Evolutionary conservation across 129 eudicot genomes (phyloP).

Genomic region (Escallonia rubra): DNA sequence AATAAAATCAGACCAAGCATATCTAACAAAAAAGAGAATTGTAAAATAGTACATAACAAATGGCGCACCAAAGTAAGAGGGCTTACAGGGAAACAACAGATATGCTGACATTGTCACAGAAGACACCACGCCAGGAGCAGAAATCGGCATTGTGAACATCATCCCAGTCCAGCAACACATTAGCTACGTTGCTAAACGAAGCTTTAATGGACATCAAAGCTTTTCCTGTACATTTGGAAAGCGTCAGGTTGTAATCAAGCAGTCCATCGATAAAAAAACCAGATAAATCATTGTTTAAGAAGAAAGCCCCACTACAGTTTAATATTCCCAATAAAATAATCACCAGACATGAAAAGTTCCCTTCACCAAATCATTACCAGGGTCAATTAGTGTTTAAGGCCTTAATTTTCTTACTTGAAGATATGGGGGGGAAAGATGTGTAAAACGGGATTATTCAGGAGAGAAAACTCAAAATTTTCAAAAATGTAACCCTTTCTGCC

Average conservation of each 20-base stretch:
- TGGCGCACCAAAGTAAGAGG: background rate
- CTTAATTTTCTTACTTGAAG: too few relatives aligned
- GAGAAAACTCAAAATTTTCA: too few relatives aligned
- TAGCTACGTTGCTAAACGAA: slow-evolving; percentile 71
- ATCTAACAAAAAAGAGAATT: background rate
- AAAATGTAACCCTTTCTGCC: too few relatives aligned
- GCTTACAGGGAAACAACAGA: slow-evolving; percentile 68
- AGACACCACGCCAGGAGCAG: slow-evolving; percentile 76
- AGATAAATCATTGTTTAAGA: too few relatives aligned
- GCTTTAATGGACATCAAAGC: slow-evolving; percentile 67
- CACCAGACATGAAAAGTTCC: too few relatives aligned
- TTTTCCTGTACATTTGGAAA: slow-evolving; percentile 35
- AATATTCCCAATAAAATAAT: too few relatives aligned
- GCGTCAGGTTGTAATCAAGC: background rate
- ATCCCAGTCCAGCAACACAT: slow-evolving; percentile 73
- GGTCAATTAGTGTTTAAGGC: too few relatives aligned
- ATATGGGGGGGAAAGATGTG: too few relatives aligned
- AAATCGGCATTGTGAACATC: slow-evolving; percentile 61
- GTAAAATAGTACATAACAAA: background rate
- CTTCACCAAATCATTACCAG: too few relatives aligned
- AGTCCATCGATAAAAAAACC: background rate
- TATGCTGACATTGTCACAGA: slow-evolving; percentile 54
- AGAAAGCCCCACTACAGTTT: too few relatives aligned
- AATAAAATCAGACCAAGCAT: background rate
- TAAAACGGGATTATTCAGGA: too few relatives aligned